Percentiles rank a stretch among this genome's conserved stretches.
Evolutionary conservation across 2,329 filamentous ascomycete species (phyloP).

Genomic region (Gremmenia infestans): DNA sequence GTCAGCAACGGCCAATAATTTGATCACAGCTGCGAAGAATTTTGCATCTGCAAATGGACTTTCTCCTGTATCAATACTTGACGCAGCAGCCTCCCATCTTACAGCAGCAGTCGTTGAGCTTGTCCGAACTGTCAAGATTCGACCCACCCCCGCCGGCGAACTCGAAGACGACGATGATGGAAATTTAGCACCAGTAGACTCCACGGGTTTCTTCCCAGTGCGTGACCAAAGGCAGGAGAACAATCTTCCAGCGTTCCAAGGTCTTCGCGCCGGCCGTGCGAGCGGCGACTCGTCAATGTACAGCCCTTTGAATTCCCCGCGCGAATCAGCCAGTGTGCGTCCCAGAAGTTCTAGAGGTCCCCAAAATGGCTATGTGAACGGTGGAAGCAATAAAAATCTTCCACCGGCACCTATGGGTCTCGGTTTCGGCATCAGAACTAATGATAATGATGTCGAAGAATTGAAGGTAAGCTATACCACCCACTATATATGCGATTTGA

Average conservation of each 20-base stretch:
- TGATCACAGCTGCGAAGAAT: constrained; percentile 93
- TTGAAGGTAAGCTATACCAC: constrained; percentile 46
- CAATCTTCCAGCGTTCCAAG: constrained; percentile 49
- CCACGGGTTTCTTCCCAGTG: constrained; percentile 63
- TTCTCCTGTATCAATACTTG: constrained; percentile 86
- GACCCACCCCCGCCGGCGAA: constrained; percentile 67
- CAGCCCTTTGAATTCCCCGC: constrained; percentile 66
- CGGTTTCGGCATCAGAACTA: constrained; percentile 37
- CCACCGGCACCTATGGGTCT: constrained; percentile 31
- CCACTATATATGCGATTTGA: neutral
- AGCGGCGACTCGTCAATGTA: constrained; percentile 71
- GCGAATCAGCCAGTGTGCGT: constrained; percentile 42
- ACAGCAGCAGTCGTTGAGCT: constrained; percentile 83
- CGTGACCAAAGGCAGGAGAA: constrained; percentile 33
- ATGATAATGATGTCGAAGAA: constrained; percentile 50
- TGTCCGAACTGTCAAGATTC: constrained; percentile 77
- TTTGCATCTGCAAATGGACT: constrained; percentile 78
- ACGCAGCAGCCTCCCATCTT: constrained; percentile 88
- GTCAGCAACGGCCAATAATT: constrained; percentile 88
- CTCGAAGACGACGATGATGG: constrained; percentile 74
- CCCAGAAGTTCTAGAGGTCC: constrained; percentile 30
- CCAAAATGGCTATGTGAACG: constrained; percentile 27
- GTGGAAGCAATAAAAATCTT: constrained; percentile 19
- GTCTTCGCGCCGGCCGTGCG: constrained; percentile 48
- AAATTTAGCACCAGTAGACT: constrained; percentile 61